These are phyloP conservation scores for Hemileia vastatrix DNA, from an alignment of 1,284 basidiomycete genomes.

Conservation along the genomic window DNA sequence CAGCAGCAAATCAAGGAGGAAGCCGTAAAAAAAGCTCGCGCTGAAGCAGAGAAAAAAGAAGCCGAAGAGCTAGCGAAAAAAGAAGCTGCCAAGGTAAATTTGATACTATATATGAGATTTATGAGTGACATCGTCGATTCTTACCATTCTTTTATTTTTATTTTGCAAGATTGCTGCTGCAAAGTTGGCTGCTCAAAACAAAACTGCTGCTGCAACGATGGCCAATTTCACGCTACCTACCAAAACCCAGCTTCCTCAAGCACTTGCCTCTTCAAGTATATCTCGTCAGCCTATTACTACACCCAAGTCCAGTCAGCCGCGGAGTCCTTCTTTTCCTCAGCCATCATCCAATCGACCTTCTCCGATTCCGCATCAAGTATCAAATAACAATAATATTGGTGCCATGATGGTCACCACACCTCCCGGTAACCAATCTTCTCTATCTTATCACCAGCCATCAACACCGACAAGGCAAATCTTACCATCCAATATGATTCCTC, in stretches of 20 bases:
- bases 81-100: conserved; percentile 27
- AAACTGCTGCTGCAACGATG: conserved; percentile 9
- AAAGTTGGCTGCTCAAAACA: conserved; percentile 20
- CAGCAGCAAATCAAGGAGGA: conserved; percentile 42
- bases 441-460: no score
- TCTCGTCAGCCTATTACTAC: no score
- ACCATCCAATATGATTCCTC: conserved; percentile 13
- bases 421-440: no score
- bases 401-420: no score
- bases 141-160: background rate
- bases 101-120: no score
- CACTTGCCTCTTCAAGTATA: no score
- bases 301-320: no score
- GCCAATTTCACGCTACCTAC: conserved; percentile 8
- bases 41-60: conserved; percentile 21
- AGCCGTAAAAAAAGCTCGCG: conserved; percentile 25
- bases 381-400: no score
- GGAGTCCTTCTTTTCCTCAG: conserved; percentile 2
- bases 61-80: conserved; percentile 26
- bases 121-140: no score
- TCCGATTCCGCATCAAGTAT: no score
- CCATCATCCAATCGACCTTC: conserved; percentile 18
- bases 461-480: no score
- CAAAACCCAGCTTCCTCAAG: no score
- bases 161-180: conserved; percentile 10